Evolutionary conservation across 2,329 filamentous ascomycete species (phyloP).

Genomic region (Claviceps sp.): DNA sequence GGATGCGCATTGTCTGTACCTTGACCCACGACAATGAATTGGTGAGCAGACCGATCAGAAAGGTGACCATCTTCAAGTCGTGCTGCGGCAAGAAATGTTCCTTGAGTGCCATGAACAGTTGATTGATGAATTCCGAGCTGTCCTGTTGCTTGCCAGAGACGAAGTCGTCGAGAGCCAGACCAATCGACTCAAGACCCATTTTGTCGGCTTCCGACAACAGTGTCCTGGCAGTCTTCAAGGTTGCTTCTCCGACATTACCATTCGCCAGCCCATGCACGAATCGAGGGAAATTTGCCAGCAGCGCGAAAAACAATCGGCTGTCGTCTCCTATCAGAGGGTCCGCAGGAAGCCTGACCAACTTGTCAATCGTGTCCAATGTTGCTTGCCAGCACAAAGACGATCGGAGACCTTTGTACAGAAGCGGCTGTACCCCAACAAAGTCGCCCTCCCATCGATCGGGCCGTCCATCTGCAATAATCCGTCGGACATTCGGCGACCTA

Average conservation of each 20-base stretch:
- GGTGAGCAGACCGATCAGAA: constrained; percentile 80
- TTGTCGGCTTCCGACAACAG: constrained; percentile 60
- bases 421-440: constrained; percentile 73
- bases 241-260: constrained; percentile 38
- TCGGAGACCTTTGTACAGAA: constrained; percentile 84
- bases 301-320: constrained; percentile 66
- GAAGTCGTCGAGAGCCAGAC: constrained; percentile 56
- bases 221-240: constrained; percentile 50
- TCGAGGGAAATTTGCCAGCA: constrained; percentile 84
- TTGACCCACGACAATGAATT: constrained; percentile 86
- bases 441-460: constrained; percentile 78
- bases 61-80: constrained; percentile 76
- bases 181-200: constrained; percentile 55
- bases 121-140: constrained; percentile 61
- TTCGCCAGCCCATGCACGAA: constrained; percentile 71
- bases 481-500: constrained; percentile 51
- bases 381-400: constrained; percentile 72
- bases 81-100: constrained; percentile 68
- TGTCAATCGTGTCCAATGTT: constrained; percentile 65
- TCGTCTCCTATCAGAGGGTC: constrained; percentile 73
- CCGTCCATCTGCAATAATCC: constrained; percentile 60
- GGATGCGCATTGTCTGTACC: constrained; percentile 79
- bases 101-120: constrained; percentile 60
- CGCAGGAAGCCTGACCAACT: constrained; percentile 63
- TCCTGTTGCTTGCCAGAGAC: constrained; percentile 51